Evolutionary conservation across 169 alveolate species (phyloP).

Genomic region (Blepharisma undulans): DNA sequence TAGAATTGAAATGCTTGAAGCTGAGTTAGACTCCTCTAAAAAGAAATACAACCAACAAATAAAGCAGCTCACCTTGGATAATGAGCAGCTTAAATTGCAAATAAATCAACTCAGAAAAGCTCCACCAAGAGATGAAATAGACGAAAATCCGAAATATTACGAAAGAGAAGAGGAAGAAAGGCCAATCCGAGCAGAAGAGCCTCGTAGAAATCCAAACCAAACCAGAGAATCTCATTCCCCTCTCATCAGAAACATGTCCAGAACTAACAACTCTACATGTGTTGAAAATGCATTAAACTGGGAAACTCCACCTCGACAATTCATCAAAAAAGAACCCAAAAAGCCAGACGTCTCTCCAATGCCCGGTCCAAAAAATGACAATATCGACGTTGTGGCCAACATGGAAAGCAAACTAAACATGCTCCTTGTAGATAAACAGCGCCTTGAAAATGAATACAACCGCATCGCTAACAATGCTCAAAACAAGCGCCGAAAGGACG

Average conservation of each 20-base stretch:
- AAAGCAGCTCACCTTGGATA: background rate
- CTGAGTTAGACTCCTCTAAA: background rate
- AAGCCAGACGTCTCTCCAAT: background rate
- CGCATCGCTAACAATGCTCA: background rate
- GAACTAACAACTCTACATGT: background rate
- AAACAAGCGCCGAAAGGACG: slow-evolving; percentile 25
- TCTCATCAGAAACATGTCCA: background rate
- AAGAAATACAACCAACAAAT: background rate
- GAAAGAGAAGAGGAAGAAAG: background rate
- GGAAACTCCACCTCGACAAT: background rate
- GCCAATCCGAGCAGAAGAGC: background rate
- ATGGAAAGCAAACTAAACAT: slow-evolving; percentile 17
- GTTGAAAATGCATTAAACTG: background rate
- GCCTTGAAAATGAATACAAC: slow-evolving; percentile 12
- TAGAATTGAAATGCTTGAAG: background rate
- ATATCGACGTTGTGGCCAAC: background rate
- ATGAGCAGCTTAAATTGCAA: background rate
- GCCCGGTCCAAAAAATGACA: background rate
- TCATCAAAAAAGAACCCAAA: background rate
- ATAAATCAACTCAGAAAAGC: background rate
- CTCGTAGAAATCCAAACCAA: background rate
- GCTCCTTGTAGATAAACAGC: slow-evolving; percentile 14
- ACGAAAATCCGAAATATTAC: background rate
- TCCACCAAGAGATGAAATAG: background rate
- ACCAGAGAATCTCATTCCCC: background rate